Evolutionary conservation across 139 green algal genomes (phyloP).

Genomic region (Picochlorum costavermella): DNA sequence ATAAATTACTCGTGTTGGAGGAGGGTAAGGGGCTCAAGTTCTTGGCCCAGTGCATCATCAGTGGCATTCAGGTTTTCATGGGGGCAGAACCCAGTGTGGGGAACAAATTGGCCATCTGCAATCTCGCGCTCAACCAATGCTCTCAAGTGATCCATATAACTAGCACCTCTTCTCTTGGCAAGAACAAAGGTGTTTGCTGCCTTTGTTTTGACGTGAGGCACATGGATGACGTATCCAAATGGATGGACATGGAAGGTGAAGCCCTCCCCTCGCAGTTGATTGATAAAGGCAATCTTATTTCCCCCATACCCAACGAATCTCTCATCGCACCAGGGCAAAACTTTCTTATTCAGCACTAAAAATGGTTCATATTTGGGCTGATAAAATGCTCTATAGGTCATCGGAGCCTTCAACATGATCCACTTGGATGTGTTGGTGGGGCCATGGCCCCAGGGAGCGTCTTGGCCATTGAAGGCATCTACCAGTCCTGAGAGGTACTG

Average conservation of each 20-base stretch:
- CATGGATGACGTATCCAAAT: slow-evolving; percentile 10
- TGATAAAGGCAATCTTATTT: slow-evolving; percentile 14
- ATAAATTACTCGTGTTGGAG: no score
- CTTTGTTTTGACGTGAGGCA: slow-evolving; percentile 12
- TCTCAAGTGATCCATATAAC: slow-evolving; percentile 6
- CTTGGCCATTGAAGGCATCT: slow-evolving; percentile 12
- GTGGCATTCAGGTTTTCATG: neutral
- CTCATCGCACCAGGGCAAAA: slow-evolving; percentile 8
- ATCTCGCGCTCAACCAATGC: slow-evolving; percentile 4
- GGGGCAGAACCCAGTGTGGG: slow-evolving; percentile 11
- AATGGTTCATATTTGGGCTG: slow-evolving; percentile 12
- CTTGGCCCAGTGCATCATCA: no score
- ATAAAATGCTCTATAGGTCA: slow-evolving; percentile 5
- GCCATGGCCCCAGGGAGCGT: slow-evolving; percentile 10
- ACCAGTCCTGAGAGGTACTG: slow-evolving; percentile 4
- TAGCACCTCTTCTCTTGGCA: slow-evolving; percentile 5
- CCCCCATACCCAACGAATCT: slow-evolving; percentile 13
- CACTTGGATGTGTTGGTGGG: slow-evolving; percentile 15
- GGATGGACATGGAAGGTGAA: slow-evolving; percentile 15
- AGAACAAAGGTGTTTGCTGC: slow-evolving; percentile 8
- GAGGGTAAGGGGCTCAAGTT: no score
- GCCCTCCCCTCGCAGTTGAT: slow-evolving; percentile 6
- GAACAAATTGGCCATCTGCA: neutral
- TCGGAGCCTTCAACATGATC: neutral
- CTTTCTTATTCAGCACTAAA: slow-evolving; percentile 5